Conservation (phyloP, 2,329 filamentous ascomycete species). For the Didymella sp. region DNA sequence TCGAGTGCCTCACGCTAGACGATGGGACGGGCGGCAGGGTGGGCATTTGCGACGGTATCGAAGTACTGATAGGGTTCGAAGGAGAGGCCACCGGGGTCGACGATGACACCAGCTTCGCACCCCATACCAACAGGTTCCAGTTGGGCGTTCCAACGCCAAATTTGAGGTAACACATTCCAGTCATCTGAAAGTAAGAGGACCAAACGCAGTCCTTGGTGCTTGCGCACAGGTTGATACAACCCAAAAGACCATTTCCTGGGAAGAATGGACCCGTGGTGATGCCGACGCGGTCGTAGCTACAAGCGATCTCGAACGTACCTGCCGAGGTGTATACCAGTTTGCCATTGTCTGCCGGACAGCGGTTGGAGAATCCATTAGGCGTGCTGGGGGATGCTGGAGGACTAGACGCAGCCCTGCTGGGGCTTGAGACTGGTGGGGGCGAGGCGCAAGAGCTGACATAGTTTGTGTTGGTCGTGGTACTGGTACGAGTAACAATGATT, state of each 20-base stretch:
- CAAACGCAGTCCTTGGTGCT: neutral
- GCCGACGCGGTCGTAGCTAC: neutral
- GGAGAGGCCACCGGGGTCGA: neutral
- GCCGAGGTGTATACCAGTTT: neutral
- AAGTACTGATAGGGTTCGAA: neutral
- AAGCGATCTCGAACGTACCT: neutral
- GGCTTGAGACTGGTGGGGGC: neutral
- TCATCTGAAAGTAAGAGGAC: neutral
- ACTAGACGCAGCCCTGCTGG: neutral
- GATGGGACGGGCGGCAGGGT: neutral
- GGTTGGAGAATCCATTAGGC: neutral
- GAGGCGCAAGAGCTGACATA: slow-evolving; percentile 10
- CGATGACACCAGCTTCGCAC: neutral
- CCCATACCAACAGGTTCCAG: neutral
- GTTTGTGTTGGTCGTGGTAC: slow-evolving; percentile 8
- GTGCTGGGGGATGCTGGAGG: neutral
- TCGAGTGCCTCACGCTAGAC: neutral
- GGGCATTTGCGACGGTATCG: neutral
- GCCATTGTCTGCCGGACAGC: slow-evolving; percentile 1
- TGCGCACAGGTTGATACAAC: neutral
- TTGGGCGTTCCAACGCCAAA: neutral
- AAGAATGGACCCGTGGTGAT: neutral
- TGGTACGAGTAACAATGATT: slow-evolving; percentile 3
- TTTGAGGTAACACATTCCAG: neutral
- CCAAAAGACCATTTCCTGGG: neutral